Evolutionary conservation across 176 grass and related monocot genomes (phyloP).

Genomic region (Juncus inflexus): DNA sequence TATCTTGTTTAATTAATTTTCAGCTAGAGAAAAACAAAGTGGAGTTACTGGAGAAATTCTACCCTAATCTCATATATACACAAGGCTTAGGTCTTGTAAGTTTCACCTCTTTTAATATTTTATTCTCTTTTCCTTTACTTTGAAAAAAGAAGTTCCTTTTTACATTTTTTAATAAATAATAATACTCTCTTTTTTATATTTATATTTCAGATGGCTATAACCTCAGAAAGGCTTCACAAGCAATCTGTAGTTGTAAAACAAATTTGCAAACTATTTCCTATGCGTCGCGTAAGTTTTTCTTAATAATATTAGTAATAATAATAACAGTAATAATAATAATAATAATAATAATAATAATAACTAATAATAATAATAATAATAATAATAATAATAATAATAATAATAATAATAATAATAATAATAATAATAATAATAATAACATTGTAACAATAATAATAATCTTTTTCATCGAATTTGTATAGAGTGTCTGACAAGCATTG

Average conservation of each 20-base stretch:
- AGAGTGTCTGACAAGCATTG: too few relatives aligned
- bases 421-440: too few relatives aligned
- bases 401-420: too few relatives aligned
- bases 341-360: too few relatives aligned
- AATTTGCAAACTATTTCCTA: conserved; percentile 75
- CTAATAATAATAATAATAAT: too few relatives aligned
- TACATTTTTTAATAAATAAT: conserved; percentile 3
- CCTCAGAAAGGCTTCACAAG: conserved; percentile 60
- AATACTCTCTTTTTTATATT: neutral
- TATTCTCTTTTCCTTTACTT: conserved; percentile 13
- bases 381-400: too few relatives aligned
- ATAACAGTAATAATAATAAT: too few relatives aligned
- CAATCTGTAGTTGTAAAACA: conserved; percentile 89
- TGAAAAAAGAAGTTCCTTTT: neutral
- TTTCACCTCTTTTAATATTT: neutral
- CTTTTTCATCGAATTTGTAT: too few relatives aligned
- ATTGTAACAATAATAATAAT: too few relatives aligned
- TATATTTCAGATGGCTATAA: conserved; percentile 69
- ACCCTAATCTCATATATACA: conserved; percentile 40
- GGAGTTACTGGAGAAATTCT: conserved; percentile 35
- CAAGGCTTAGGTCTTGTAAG: conserved; percentile 44
- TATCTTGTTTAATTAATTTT: conserved; percentile 24
- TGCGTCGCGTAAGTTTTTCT: conserved; percentile 60
- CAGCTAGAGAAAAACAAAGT: conserved; percentile 40
- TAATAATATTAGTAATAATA: neutral